Evolutionary conservation across 129 eudicot species (phyloP).

Genomic region (Escallonia herrerae): DNA sequence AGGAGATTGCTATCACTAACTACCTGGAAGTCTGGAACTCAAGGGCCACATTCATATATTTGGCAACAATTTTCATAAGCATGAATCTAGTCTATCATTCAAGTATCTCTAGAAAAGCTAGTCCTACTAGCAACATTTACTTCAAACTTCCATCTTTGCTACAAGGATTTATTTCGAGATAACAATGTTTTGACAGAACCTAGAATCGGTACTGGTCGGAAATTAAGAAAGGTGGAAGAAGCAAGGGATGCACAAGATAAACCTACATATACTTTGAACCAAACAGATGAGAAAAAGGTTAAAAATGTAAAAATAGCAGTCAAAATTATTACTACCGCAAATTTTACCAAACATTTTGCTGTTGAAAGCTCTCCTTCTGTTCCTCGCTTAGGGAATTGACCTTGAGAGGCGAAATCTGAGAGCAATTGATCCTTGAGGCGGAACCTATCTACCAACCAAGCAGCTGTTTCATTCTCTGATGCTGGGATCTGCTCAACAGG

Average conservation of each 20-base stretch:
- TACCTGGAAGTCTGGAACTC: too few species aligned
- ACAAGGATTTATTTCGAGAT: slow-evolving; percentile 18
- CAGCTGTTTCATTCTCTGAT: slow-evolving; percentile 39
- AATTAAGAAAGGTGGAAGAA: slow-evolving; percentile 39
- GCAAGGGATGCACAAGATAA: slow-evolving; percentile 48
- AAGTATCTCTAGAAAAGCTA: background rate
- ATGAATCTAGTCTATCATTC: slow-evolving; percentile 1
- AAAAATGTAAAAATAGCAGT: slow-evolving; percentile 46
- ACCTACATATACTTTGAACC: slow-evolving; percentile 58
- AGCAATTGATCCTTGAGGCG: slow-evolving; percentile 59
- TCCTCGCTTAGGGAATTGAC: slow-evolving; percentile 54
- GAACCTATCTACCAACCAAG: slow-evolving; percentile 52
- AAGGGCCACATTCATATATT: background rate
- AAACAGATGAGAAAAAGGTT: slow-evolving; percentile 47
- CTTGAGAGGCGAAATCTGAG: slow-evolving; percentile 46
- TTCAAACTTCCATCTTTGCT: background rate
- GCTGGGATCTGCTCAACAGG: slow-evolving; percentile 47
- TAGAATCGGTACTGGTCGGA: slow-evolving; percentile 42
- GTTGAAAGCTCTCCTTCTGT: slow-evolving; percentile 62
- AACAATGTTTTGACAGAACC: slow-evolving; percentile 24
- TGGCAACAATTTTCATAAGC: background rate
- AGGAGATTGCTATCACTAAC: too few species aligned
- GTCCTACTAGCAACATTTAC: background rate
- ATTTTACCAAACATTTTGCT: slow-evolving; percentile 43
- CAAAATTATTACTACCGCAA: slow-evolving; percentile 34